Evolutionary conservation across 495 filamentous ascomycete species (phyloP).

Genomic region (Annulohypoxylon bovei): DNA sequence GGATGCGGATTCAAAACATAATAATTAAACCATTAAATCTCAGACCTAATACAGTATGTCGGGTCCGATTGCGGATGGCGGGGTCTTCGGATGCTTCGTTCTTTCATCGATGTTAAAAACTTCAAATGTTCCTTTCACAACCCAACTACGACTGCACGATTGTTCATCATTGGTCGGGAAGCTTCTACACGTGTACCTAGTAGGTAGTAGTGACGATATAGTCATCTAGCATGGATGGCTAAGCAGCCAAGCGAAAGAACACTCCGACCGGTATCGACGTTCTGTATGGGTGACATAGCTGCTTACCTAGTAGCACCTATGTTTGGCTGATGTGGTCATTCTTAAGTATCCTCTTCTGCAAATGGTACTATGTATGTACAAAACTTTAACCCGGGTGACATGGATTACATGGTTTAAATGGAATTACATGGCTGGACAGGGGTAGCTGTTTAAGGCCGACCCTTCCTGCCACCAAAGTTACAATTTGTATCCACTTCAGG

Average conservation of each 20-base stretch:
- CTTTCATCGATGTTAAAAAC: conserved; percentile 14
- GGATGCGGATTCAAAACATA: conserved; percentile 26
- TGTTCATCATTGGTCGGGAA: conserved; percentile 22
- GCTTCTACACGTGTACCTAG: conserved; percentile 14
- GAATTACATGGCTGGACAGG: neutral
- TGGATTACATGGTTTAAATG: neutral
- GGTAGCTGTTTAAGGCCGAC: neutral
- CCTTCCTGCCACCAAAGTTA: conserved; percentile 13
- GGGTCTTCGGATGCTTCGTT: conserved; percentile 25
- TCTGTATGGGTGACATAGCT: conserved; percentile 14
- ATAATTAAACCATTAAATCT: neutral
- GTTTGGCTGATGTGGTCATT: conserved; percentile 19
- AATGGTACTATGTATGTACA: conserved; percentile 6
- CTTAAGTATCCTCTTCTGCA: conserved; percentile 15
- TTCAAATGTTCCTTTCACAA: conserved; percentile 14
- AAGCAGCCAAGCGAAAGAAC: neutral
- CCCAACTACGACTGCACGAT: neutral
- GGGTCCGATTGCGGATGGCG: conserved; percentile 8
- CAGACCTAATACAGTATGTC: conserved; percentile 4
- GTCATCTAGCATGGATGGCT: neutral
- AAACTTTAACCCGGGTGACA: conserved; percentile 3
- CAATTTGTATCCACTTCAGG: conserved; percentile 14
- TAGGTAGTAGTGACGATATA: neutral
- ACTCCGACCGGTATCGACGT: conserved; percentile 2
- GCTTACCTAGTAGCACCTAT: conserved; percentile 19